A percentile compares a stretch with the other conserved stretches of the same genome.
phyloP scores from a whole-genome alignment of 306 rosid genomes.

The Pyrus pyrifolia region DNA sequence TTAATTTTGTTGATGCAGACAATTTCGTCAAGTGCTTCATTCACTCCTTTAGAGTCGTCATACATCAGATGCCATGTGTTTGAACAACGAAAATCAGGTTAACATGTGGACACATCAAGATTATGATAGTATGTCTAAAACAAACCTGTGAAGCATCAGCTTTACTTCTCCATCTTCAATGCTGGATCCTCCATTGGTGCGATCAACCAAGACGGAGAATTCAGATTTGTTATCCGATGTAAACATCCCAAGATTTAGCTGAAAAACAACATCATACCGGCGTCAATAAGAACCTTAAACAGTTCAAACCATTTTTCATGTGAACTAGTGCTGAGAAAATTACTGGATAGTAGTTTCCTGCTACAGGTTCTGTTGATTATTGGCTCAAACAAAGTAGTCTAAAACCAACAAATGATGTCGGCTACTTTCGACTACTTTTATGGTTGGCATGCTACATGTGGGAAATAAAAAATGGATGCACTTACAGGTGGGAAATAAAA shows the following conservation, averaged over 20 bases:
- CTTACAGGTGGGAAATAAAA: no score
- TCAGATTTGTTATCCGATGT: slow-evolving; percentile 54
- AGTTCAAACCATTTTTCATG: not conserved
- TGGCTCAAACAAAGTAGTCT: no score
- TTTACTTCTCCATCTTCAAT: slow-evolving; percentile 69
- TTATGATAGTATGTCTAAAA: not conserved
- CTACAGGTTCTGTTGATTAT: slow-evolving; percentile 79
- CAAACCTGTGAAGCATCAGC: slow-evolving; percentile 79
- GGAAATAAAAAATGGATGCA: no score
- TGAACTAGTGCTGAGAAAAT: slow-evolving; percentile 3
- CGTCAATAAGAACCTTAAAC: not conserved
- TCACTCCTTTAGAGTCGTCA: slow-evolving; percentile 63
- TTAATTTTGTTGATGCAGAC: slow-evolving; percentile 29
- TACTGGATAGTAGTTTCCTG: slow-evolving; percentile 91
- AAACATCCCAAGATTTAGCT: slow-evolving; percentile 83
- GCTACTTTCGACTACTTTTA: no score
- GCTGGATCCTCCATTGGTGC: slow-evolving; percentile 75
- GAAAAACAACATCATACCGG: not conserved
- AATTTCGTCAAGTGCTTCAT: slow-evolving; percentile 69
- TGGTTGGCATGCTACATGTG: no score
- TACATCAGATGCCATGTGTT: slow-evolving; percentile 40
- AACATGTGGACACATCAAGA: not conserved
- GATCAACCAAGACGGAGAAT: slow-evolving; percentile 71
- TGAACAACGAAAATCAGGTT: slow-evolving; percentile 7
- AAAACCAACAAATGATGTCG: no score